Evolutionary conservation across 2,329 filamentous ascomycete genomes (phyloP).

Genomic region (Scedosporium minutisporum): DNA sequence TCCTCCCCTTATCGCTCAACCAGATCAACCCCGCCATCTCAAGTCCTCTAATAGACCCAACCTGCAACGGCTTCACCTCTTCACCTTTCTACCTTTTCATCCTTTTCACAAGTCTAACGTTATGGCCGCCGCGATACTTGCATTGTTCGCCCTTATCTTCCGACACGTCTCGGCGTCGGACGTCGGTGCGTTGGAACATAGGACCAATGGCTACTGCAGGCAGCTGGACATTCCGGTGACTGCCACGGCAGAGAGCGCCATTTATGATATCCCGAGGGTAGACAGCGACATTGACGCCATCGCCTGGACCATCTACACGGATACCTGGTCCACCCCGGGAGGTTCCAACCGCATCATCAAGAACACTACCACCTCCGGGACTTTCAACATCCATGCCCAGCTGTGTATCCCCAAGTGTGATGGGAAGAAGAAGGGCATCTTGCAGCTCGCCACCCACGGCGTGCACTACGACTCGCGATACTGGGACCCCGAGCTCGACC

Average conservation of each 20-base stretch:
- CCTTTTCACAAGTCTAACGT: too few species aligned
- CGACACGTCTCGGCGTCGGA: not conserved
- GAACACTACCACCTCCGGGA: slow-evolving; percentile 9
- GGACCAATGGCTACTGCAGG: slow-evolving; percentile 4
- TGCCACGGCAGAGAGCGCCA: slow-evolving; percentile 9
- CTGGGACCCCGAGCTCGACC: slow-evolving; percentile 43
- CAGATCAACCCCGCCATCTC: too few species aligned
- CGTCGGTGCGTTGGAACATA: not conserved
- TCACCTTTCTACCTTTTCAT: too few species aligned
- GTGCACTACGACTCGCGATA: slow-evolving; percentile 28
- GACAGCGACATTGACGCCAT: slow-evolving; percentile 17
- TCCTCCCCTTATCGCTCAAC: too few species aligned
- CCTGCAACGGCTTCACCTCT: too few species aligned
- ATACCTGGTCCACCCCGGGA: slow-evolving; percentile 10
- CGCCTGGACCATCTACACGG: slow-evolving; percentile 13
- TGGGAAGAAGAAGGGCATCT: slow-evolving; percentile 9
- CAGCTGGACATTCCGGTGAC: slow-evolving; percentile 9
- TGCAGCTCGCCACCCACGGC: slow-evolving; percentile 30
- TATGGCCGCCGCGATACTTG: not conserved
- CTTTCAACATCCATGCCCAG: slow-evolving; percentile 12
- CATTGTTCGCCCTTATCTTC: not conserved
- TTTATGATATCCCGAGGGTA: slow-evolving; percentile 14
- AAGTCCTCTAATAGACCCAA: too few species aligned
- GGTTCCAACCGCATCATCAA: slow-evolving; percentile 3
- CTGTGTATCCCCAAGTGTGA: slow-evolving; percentile 10